A percentile compares a stretch with the other conserved stretches of the same genome.
Conservation (phyloP, 2,329 filamentous ascomycete genomes). For the Sporothrix protearum region DNA sequence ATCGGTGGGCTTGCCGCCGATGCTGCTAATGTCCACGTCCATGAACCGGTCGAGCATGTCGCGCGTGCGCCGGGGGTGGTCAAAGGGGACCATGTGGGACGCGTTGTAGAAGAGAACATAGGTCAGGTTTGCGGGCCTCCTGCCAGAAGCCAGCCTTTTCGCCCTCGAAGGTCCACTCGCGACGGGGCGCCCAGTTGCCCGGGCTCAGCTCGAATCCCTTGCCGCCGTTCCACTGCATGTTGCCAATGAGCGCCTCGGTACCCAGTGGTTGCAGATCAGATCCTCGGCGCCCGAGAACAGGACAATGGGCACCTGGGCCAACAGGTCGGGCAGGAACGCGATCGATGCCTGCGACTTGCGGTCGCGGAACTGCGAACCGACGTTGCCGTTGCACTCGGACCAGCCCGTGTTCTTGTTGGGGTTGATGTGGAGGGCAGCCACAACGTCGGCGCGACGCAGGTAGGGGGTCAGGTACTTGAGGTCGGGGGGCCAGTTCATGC, state of each 20-base stretch:
- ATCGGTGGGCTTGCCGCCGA: slow-evolving; percentile 76
- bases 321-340: slow-evolving; percentile 69
- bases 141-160: slow-evolving; percentile 89
- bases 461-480: slow-evolving; percentile 74
- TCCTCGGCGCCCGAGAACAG: slow-evolving; percentile 94
- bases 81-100: slow-evolving; percentile 97
- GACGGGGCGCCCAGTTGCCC: slow-evolving; percentile 85
- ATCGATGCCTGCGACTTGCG: slow-evolving; percentile 69
- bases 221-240: slow-evolving; percentile 86
- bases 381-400: slow-evolving; percentile 81
- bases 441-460: slow-evolving; percentile 75
- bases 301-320: slow-evolving; percentile 72
- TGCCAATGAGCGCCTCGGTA: slow-evolving; percentile 85
- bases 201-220: slow-evolving; percentile 86
- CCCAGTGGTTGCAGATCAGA: slow-evolving; percentile 96
- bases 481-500: slow-evolving; percentile 98
- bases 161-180: slow-evolving; percentile 90
- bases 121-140: slow-evolving; percentile 89
- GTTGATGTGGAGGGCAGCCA: slow-evolving; percentile 76
- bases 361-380: slow-evolving; percentile 67
- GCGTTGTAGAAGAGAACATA: slow-evolving; percentile 95
- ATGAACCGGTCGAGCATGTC: slow-evolving; percentile 99
- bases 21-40: slow-evolving; percentile 82
- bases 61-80: slow-evolving; percentile 77
- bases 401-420: slow-evolving; percentile 79